Base-by-base conservation (phyloP, 2,329 filamentous ascomycete species). In the Talaromyces verruculosus region DNA sequence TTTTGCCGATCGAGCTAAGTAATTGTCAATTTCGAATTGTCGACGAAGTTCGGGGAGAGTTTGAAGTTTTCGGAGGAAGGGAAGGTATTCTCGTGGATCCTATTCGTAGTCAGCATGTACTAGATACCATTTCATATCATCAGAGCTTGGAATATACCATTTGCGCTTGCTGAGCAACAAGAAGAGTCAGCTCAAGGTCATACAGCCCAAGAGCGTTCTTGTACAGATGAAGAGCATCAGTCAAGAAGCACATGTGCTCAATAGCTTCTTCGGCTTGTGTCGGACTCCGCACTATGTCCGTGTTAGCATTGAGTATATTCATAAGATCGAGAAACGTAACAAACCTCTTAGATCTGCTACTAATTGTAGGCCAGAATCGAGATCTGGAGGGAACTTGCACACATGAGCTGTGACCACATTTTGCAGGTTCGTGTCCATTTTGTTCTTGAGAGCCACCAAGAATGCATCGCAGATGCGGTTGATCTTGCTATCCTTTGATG, bases 161-260 rank as follows among this genome's bases (percentile, higher is more conserved):
- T 78, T 99, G 95, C 0, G 93, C 95, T 75, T 97, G 93, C 74
- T 99, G 95, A 0, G 95, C 95, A 13, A 99, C 91, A 5, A 97
- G 83, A 11, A 99, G 84, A 3, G 94, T 89, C 7, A 99, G 87
- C 11, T 97, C 92, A 2, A 99, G 86, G 73, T 98, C 89, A 75
- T 99, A 99, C 2, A 98, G 83, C 0, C 93, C 93, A 1, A 99
- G 83, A 0, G 95, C 91, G 67, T 93, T 89, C 68, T 97, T 92
- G 73, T 97, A 99, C 0, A 99, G 86, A 45, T 89, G 88, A 76
- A 97, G 96, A 55, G 96, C 90, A 77, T 99, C 95, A 0, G 93
- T 92, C 49, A 99, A 85, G 83, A 99, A 99, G 83, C 93, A 98
- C 67, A 99, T 97, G 74, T 99, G 95, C 75, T 97, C 93, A 25